A percentile compares a stretch with the other conserved stretches of the same genome.
Conservation (phyloP, 768 basidiomycete species). For the Lactarius tabidus region DNA sequence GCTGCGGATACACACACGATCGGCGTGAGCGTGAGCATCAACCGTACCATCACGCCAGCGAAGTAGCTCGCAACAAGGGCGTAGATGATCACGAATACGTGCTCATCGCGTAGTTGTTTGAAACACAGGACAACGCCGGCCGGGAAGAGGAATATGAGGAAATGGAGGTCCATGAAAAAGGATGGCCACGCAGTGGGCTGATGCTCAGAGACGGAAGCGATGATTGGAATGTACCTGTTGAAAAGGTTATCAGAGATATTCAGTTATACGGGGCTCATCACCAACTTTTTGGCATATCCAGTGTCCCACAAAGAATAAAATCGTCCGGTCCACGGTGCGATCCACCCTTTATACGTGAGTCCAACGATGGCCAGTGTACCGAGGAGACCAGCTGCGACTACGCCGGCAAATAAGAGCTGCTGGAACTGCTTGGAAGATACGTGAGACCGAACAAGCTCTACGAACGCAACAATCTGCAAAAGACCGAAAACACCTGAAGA, state of each 20-base stretch:
- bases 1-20: constrained; percentile 94
- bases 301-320: constrained; percentile 99
- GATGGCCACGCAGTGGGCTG: constrained; percentile 99
- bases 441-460: constrained; percentile 82
- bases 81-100: constrained; percentile 98
- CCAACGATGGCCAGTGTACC: constrained; percentile 70
- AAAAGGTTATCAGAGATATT: constrained; percentile 19
- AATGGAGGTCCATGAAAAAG: constrained; percentile 98
- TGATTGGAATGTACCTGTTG: constrained; percentile 87
- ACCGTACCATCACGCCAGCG: constrained; percentile 98
- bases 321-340: constrained; percentile 99
- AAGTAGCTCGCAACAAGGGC: constrained; percentile 96
- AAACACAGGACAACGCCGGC: constrained; percentile 94
- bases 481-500: constrained; percentile 86
- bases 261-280: constrained; percentile 13
- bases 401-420: constrained; percentile 63
- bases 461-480: constrained; percentile 92
- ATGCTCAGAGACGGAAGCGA: constrained; percentile 98
- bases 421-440: constrained; percentile 92
- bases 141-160: constrained; percentile 97
- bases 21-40: constrained; percentile 96
- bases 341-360: constrained; percentile 90
- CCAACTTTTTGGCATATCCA: constrained; percentile 94
- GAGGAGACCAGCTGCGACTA: constrained; percentile 65
- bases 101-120: constrained; percentile 91